Percentiles rank a stretch among this genome's conserved stretches.
phyloP scores from a whole-genome alignment of 352 stramenopile species.

The Globisporangium sylvaticum region DNA sequence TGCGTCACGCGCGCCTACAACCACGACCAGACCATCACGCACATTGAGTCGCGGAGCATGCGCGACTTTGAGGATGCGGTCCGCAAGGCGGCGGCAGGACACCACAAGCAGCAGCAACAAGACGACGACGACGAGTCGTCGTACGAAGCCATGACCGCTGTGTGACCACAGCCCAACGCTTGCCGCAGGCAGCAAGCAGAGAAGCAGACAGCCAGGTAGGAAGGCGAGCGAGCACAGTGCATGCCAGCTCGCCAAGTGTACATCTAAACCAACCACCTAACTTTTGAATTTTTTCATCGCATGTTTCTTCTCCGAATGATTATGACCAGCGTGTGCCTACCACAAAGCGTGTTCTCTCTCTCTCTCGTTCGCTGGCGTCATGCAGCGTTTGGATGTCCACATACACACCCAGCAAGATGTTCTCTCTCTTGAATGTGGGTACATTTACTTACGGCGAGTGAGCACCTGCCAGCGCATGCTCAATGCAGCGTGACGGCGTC shows the following conservation, averaged over 20 bases:
- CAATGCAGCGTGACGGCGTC: background rate
- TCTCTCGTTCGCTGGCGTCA: background rate
- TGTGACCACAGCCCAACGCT: background rate
- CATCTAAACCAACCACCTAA: background rate
- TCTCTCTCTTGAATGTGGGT: background rate
- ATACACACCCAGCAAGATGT: background rate
- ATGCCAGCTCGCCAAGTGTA: background rate
- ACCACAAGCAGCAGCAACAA: background rate
- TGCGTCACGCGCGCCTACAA: slow-evolving; percentile 74
- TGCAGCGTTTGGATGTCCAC: background rate
- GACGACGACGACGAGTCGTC: background rate
- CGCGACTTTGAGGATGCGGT: slow-evolving; percentile 63
- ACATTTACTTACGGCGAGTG: background rate
- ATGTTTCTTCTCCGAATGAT: background rate
- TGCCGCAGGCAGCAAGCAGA: slow-evolving; percentile 1
- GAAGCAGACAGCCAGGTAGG: background rate
- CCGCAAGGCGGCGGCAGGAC: slow-evolving; percentile 23
- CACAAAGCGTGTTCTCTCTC: no score
- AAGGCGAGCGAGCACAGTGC: background rate
- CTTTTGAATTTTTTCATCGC: background rate
- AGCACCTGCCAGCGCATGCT: background rate
- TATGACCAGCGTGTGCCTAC: background rate
- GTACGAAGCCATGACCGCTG: background rate
- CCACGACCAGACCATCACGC: slow-evolving; percentile 54
- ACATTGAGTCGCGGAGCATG: slow-evolving; percentile 77